These are phyloP conservation scores for Tetrapisispora fleetii DNA, from an alignment of 805 yeast species.

Conservation along the genomic window DNA sequence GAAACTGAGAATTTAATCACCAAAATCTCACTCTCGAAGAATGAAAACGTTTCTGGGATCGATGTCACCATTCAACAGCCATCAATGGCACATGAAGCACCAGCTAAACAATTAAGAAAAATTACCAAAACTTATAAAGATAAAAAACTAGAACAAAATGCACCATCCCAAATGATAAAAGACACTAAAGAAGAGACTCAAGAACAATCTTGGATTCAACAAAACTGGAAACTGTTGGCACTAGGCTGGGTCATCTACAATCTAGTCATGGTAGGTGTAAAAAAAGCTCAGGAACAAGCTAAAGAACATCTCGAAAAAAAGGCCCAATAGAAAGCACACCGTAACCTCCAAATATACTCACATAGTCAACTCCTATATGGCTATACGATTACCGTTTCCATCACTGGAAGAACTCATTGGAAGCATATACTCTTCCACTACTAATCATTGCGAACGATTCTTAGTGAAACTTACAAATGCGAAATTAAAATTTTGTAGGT, in stretches of 20 bases:
- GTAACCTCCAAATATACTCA: too few species aligned
- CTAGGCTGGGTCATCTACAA: constrained; percentile 21
- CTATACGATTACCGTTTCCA: too few species aligned
- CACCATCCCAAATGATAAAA: constrained; percentile 10
- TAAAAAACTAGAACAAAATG: constrained; percentile 12
- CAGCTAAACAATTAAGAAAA: constrained; percentile 19
- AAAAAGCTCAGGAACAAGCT: constrained; percentile 1
- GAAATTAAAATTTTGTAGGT: too few species aligned
- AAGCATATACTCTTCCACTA: too few species aligned
- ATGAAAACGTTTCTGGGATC: constrained; percentile 13
- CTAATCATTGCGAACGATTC: too few species aligned
- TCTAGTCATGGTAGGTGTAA: constrained; percentile 1
- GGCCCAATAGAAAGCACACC: too few species aligned
- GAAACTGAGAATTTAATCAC: constrained; percentile 6
- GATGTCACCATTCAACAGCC: constrained; percentile 9
- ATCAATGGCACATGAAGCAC: constrained; percentile 15
- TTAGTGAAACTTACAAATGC: too few species aligned
- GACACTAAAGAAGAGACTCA: constrained; percentile 14
- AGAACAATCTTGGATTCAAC: constrained; percentile 19
- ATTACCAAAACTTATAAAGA: constrained; percentile 26
- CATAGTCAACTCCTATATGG: too few species aligned
- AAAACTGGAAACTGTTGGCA: constrained; percentile 25
- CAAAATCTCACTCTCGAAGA: constrained; percentile 15
- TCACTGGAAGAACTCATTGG: too few species aligned
- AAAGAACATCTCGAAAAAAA: background rate